Base-by-base conservation (phyloP, 1,139 yeast genomes). In the Zygotorulaspora mrakii region DNA sequence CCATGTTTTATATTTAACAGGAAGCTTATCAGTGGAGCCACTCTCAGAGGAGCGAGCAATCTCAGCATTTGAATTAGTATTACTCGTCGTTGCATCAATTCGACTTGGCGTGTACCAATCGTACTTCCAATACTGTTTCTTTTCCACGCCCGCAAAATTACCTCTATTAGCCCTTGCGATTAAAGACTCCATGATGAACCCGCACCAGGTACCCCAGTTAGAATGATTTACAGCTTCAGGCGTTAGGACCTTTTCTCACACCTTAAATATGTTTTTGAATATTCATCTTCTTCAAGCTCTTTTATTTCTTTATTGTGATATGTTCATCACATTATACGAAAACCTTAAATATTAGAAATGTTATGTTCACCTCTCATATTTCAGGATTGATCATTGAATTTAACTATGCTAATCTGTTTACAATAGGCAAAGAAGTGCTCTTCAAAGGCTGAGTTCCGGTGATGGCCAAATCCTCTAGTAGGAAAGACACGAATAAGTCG, bases 1-100 rank as follows among this genome's bases (percentile, higher is more conserved):
- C 62, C 63, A 57, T 11, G 51, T 37, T 36, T 50, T 52, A 30
- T 39, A 48, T 23, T 42, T 41, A 35, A 55, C 54, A 9, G 50
- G 44, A 32, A 50, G 49, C 17, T 45, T 47, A 10, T 52, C 51
- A 3, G 42, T 33, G 4, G 35, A 23, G 18, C 40, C 31, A 7
- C 31, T 23, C 16, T 45, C 44, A 31, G 30, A 40, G 2, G 33
- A 13, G 11, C 29, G 37, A 12, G 29, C 31, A 4, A 23, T 24
- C n/a, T 40, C 44, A n/a, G 39, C 20, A 23, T 35, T 38, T 5
- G 35, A 9, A 25, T 38, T 40, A 16, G 42, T 24, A 14, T 21
- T 34, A 21, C 33, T 28, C 11, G 39, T 33, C 17, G 39, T 16
- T 14, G 47, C 31, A 21, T 36, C 35, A 12, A 29, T 35, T 21